Conservation (phyloP, 2,329 filamentous ascomycete species). For the Ophiostoma quercus region DNA sequence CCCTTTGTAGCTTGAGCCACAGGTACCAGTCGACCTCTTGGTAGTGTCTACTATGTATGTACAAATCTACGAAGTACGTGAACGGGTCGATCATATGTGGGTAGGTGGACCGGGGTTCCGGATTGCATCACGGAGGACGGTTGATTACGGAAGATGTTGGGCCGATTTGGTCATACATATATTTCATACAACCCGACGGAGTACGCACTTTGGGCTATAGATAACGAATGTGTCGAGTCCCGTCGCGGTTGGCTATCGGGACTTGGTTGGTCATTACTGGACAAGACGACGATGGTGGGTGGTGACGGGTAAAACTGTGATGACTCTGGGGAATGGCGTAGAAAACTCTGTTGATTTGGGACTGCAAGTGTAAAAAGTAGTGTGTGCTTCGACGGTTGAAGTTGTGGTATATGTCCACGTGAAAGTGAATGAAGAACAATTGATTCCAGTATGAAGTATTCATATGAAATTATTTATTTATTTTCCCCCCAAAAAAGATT, state of each 20-base stretch:
- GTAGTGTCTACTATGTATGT: neutral
- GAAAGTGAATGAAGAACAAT: neutral
- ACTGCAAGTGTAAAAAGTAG: neutral
- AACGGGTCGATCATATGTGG: conserved; percentile 17
- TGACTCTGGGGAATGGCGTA: neutral
- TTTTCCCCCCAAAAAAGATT: too few relatives aligned
- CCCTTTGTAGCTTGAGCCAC: too few relatives aligned
- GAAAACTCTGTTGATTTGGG: neutral
- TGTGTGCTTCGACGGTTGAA: neutral
- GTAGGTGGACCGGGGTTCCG: conserved; percentile 4
- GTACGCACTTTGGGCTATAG: neutral
- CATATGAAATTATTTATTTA: too few relatives aligned
- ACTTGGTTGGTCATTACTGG: neutral
- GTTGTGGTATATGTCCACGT: neutral
- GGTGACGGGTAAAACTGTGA: conserved; percentile 2
- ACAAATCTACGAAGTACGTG: neutral
- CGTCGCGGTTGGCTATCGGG: neutral
- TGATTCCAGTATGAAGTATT: too few relatives aligned
- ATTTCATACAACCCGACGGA: neutral
- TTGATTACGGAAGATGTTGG: conserved; percentile 4
- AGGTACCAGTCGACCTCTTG: too few relatives aligned
- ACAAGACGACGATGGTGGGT: neutral
- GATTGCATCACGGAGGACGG: conserved; percentile 4
- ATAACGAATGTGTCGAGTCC: neutral
- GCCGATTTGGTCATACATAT: neutral